These are phyloP conservation scores for Neurospora tetrasperma DNA, from an alignment of 495 filamentous ascomycete species.

Conservation along the genomic window DNA sequence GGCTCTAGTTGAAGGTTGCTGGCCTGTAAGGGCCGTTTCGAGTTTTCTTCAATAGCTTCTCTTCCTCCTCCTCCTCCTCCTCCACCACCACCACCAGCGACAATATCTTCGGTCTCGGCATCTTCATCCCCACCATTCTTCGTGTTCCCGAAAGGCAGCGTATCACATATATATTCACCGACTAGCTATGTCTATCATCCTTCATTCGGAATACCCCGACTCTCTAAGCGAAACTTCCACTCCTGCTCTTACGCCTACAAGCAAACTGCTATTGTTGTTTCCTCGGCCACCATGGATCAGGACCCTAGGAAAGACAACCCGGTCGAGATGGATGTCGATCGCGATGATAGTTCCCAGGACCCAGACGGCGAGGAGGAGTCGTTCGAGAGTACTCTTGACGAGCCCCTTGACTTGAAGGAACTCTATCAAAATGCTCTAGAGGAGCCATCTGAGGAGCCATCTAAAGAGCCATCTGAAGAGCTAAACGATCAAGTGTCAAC, in stretches of 20 bases:
- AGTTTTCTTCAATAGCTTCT: background rate
- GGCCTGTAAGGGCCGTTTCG: background rate
- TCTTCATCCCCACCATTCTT: background rate
- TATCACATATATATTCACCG: background rate
- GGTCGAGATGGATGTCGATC: background rate
- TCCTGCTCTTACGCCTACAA: background rate
- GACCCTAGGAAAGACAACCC: background rate
- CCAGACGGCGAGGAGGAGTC: background rate
- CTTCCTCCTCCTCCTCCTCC: background rate
- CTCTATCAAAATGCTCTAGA: background rate
- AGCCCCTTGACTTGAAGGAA: background rate
- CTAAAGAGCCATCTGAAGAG: slow-evolving; percentile 6
- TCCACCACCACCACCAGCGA: background rate
- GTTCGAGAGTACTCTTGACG: background rate
- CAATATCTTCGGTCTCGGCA: background rate
- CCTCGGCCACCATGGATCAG: background rate
- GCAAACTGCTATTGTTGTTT: background rate
- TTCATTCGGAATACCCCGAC: background rate
- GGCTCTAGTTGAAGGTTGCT: background rate
- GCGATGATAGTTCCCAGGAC: slow-evolving; percentile 6
- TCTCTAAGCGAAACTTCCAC: background rate
- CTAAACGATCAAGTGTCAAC: slow-evolving; percentile 4
- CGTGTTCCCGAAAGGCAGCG: background rate
- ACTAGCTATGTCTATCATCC: background rate
- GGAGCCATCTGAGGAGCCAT: background rate